Evolutionary conservation across 2,329 filamentous ascomycete species (phyloP).

Genomic region (Mariannaea elegans): DNA sequence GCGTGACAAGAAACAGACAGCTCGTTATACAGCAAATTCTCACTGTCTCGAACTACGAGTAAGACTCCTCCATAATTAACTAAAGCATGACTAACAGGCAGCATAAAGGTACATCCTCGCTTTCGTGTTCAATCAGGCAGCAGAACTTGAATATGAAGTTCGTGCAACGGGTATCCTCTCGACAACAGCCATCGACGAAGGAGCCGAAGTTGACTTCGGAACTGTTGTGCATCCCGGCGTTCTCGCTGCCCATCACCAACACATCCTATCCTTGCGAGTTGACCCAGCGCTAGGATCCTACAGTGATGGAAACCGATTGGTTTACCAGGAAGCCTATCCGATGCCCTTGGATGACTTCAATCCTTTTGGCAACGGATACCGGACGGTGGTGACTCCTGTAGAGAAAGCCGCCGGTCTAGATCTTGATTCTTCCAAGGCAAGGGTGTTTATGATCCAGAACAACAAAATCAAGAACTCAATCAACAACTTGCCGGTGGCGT

Average conservation of each 20-base stretch:
- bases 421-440: constrained; percentile 11
- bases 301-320: constrained; percentile 50
- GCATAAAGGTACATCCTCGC: constrained; percentile 17
- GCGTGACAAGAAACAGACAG: constrained; percentile 61
- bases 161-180: constrained; percentile 26
- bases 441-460: constrained; percentile 17
- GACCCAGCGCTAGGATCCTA: constrained; percentile 53
- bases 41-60: constrained; percentile 67
- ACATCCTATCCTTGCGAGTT: constrained; percentile 75
- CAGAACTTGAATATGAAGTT: constrained; percentile 14
- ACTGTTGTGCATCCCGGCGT: constrained; percentile 20
- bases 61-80: neutral
- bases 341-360: constrained; percentile 17
- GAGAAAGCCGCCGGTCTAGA: constrained; percentile 16
- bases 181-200: constrained; percentile 15
- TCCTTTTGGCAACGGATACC: constrained; percentile 17
- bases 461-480: constrained; percentile 9
- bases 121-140: constrained; percentile 20
- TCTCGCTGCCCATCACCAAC: constrained; percentile 66
- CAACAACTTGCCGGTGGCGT: constrained; percentile 4
- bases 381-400: neutral
- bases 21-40: constrained; percentile 70
- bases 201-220: constrained; percentile 27
- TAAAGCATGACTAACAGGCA: neutral
- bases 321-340: constrained; percentile 57